A percentile compares a stretch with the other conserved stretches of the same genome.
Conservation (phyloP, 2,329 filamentous ascomycete genomes). For the Akanthomyces muscarius region DNA sequence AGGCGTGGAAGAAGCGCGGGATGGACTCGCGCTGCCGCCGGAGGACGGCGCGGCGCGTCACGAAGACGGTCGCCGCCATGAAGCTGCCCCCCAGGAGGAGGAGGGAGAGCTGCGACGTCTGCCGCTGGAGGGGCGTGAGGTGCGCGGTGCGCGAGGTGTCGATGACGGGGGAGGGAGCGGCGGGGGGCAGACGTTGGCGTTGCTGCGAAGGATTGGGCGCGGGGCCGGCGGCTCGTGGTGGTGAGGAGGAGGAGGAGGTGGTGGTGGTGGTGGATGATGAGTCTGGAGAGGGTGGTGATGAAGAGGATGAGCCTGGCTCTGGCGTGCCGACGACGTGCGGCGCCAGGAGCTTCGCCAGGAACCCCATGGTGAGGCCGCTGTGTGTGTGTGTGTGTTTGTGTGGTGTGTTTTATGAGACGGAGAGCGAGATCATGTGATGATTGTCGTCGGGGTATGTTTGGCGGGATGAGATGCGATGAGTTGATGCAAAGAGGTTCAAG, state of each 20-base stretch:
- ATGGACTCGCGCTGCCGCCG: conserved; percentile 57
- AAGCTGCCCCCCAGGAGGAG: conserved; percentile 74
- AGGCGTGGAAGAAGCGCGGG: conserved; percentile 66
- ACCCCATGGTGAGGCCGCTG: conserved; percentile 1
- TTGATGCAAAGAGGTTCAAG: not conserved
- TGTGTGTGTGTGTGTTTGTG: not conserved
- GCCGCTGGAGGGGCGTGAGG: conserved; percentile 43
- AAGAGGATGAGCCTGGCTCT: conserved; percentile 17
- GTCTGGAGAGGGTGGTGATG: not conserved
- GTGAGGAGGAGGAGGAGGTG: too few relatives aligned
- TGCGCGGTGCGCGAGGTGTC: conserved; percentile 21
- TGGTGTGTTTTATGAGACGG: not conserved
- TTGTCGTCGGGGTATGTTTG: too few relatives aligned
- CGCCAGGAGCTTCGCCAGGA: conserved; percentile 15
- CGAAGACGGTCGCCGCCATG: conserved; percentile 64
- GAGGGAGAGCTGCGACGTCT: conserved; percentile 59
- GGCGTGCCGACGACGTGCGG: conserved; percentile 12
- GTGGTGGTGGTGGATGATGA: not conserved
- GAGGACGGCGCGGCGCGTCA: conserved; percentile 67
- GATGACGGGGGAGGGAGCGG: conserved; percentile 15
- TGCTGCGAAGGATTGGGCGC: conserved; percentile 15
- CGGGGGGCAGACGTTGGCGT: conserved; percentile 16
- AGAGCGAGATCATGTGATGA: not conserved
- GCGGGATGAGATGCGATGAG: not conserved
- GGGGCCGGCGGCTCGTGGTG: not conserved